phyloP scores from a whole-genome alignment of 129 eudicot genomes.

The Erigeron canadensis region DNA sequence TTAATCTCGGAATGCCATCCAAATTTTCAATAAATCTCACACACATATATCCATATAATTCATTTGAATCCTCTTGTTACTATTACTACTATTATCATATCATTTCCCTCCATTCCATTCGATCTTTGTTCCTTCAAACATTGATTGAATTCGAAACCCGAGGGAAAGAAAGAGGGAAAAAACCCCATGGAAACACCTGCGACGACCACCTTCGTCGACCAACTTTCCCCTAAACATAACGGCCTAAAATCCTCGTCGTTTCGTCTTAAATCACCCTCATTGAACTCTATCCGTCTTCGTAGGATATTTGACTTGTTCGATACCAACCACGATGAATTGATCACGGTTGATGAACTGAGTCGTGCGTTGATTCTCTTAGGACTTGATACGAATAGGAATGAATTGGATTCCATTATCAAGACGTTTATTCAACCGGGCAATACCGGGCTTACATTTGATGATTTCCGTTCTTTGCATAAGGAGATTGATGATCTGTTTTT shows the following conservation, averaged over 20 bases:
- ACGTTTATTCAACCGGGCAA: conserved; percentile 55
- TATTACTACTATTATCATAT: not conserved
- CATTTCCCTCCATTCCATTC: conserved; percentile 22
- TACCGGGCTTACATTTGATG: conserved; percentile 58
- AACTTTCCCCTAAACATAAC: not conserved
- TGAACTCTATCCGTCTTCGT: conserved; percentile 76
- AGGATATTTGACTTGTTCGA: conserved; percentile 80
- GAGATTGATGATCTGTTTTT: conserved; percentile 59
- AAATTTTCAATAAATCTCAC: conserved; percentile 8
- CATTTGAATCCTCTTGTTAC: conserved; percentile 7
- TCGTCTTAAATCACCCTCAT: conserved; percentile 70
- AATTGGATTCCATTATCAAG: conserved; percentile 48
- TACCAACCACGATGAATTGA: conserved; percentile 56
- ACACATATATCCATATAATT: not conserved
- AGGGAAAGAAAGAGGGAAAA: not conserved
- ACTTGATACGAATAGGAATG: conserved; percentile 48
- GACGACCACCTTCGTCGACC: not conserved
- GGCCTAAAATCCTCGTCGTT: conserved; percentile 33
- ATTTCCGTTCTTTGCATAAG: conserved; percentile 60
- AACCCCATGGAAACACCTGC: conserved; percentile 27
- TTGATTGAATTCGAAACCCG: not conserved
- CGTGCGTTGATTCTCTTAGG: conserved; percentile 69
- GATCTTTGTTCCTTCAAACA: not conserved
- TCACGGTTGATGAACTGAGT: conserved; percentile 71
- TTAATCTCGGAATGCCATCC: conserved; percentile 31